These are phyloP conservation scores for Flaveria floridana DNA, from an alignment of 140 eudicot species.

Conservation along the genomic window DNA sequence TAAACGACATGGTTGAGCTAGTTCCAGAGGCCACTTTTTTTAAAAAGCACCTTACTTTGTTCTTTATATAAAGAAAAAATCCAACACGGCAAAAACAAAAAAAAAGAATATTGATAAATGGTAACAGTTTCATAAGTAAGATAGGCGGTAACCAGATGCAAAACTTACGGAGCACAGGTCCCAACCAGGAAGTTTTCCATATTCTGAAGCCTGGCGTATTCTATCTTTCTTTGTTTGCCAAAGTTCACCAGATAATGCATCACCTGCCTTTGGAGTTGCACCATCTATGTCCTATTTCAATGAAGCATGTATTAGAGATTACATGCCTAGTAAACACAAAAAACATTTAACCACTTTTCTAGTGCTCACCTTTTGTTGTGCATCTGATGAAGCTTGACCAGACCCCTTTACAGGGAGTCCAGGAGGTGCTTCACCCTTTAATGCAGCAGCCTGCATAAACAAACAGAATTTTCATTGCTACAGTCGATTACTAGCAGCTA, in stretches of 20 bases:
- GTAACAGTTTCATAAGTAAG: constrained; percentile 11
- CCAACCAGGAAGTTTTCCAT: constrained; percentile 98
- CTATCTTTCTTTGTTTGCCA: constrained; percentile 91
- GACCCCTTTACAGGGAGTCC: constrained; percentile 98
- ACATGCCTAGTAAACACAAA: neutral
- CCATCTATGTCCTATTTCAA: constrained; percentile 73
- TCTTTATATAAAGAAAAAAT: neutral
- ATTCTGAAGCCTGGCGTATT: constrained; percentile 73
- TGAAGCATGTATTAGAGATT: constrained; percentile 21
- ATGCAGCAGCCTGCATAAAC: constrained; percentile 81
- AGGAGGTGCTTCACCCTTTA: constrained; percentile 97
- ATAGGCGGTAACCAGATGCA: constrained; percentile 16
- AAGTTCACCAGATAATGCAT: constrained; percentile 97
- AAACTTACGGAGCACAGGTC: constrained; percentile 91
- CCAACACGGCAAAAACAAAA: constrained; percentile 9
- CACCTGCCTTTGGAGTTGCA: constrained; percentile 70
- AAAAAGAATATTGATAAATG: neutral
- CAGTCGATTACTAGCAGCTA: neutral
- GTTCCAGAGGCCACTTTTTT: neutral
- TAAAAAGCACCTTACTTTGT: neutral
- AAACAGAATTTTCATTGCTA: constrained; percentile 10
- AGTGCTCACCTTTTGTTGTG: constrained; percentile 66
- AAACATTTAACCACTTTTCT: constrained; percentile 6
- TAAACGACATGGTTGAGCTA: constrained; percentile 16
- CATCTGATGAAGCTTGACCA: constrained; percentile 90